Percentiles rank a stretch among this genome's conserved stretches.
Evolutionary conservation across 805 yeast genomes (phyloP).

Genomic region (Wickerhamomyces bisporus): DNA sequence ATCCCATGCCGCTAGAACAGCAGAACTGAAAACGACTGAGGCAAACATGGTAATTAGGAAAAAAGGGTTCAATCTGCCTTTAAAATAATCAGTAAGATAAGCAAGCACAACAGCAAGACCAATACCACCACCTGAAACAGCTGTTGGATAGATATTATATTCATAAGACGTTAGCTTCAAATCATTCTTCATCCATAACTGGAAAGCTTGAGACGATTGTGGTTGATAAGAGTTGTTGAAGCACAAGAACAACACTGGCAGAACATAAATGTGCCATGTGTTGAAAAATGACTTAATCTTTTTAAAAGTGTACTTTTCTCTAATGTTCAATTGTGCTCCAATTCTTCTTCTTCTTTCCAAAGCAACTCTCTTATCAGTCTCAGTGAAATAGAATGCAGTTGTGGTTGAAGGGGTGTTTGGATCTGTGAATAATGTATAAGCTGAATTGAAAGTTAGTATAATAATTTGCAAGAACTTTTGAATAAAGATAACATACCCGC

Average conservation of each 20-base stretch:
- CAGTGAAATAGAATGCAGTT: slow-evolving; percentile 35
- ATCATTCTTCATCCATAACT: slow-evolving; percentile 37
- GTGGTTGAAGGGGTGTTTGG: slow-evolving; percentile 28
- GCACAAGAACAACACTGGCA: slow-evolving; percentile 25
- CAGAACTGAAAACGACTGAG: slow-evolving; percentile 36
- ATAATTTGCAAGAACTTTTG: no score
- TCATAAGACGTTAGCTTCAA: slow-evolving; percentile 25
- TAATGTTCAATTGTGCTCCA: slow-evolving; percentile 35
- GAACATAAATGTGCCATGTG: slow-evolving; percentile 43
- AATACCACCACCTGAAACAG: slow-evolving; percentile 32
- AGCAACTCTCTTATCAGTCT: slow-evolving; percentile 37
- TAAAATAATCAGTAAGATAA: slow-evolving; percentile 29
- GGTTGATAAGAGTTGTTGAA: slow-evolving; percentile 17
- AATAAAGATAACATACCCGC: slow-evolving; percentile 16
- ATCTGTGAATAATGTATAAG: slow-evolving; percentile 34
- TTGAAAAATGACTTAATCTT: slow-evolving; percentile 35
- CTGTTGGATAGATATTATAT: slow-evolving; percentile 37
- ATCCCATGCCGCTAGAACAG: slow-evolving; percentile 40
- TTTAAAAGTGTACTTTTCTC: slow-evolving; percentile 33
- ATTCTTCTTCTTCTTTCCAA: slow-evolving; percentile 37
- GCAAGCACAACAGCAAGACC: slow-evolving; percentile 30
- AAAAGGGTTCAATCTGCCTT: slow-evolving; percentile 31
- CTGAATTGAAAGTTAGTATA: no score
- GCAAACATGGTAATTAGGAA: slow-evolving; percentile 35
- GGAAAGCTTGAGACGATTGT: slow-evolving; percentile 37